phyloP scores from a whole-genome alignment of 768 basidiomycete species.

The Crepidotus variabilis region DNA sequence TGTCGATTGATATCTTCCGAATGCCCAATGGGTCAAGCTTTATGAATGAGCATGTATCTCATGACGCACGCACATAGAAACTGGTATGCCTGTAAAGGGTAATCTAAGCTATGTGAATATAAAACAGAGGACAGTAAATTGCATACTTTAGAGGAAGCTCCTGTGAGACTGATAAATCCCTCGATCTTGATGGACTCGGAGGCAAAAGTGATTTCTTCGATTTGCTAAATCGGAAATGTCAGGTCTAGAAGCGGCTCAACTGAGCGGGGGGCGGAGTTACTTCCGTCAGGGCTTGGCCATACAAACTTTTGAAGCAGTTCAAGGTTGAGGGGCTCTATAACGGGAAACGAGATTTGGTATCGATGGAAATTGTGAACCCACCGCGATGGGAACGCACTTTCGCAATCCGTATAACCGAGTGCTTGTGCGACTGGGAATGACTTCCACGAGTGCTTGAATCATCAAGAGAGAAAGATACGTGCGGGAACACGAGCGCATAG shows the following conservation, averaged over 20 bases:
- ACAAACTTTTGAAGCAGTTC: conserved; percentile 67
- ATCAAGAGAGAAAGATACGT: conserved; percentile 67
- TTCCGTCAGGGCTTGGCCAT: conserved; percentile 68
- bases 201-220: conserved; percentile 55
- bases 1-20: conserved; percentile 75
- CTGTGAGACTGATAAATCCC: conserved; percentile 84
- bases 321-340: conserved; percentile 61
- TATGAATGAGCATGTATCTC: conserved; percentile 20
- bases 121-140: neutral
- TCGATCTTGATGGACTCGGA: conserved; percentile 53
- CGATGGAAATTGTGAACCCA: neutral
- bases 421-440: conserved; percentile 27
- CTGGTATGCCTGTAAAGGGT: conserved; percentile 64
- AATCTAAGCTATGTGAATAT: conserved; percentile 11
- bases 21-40: conserved; percentile 5
- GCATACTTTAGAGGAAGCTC: conserved; percentile 67
- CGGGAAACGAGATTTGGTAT: conserved; percentile 3
- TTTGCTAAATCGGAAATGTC: conserved; percentile 41
- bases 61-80: conserved; percentile 59
- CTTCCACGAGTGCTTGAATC: conserved; percentile 40
- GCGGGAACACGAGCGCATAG: conserved; percentile 69
- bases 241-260: neutral
- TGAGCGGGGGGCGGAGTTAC: conserved; percentile 33
- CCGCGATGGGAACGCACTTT: conserved; percentile 42
- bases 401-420: conserved; percentile 55